Percentiles rank a stretch among this genome's conserved stretches.
phyloP scores from a whole-genome alignment of 441 rosid genomes.

The Hura crepitans region DNA sequence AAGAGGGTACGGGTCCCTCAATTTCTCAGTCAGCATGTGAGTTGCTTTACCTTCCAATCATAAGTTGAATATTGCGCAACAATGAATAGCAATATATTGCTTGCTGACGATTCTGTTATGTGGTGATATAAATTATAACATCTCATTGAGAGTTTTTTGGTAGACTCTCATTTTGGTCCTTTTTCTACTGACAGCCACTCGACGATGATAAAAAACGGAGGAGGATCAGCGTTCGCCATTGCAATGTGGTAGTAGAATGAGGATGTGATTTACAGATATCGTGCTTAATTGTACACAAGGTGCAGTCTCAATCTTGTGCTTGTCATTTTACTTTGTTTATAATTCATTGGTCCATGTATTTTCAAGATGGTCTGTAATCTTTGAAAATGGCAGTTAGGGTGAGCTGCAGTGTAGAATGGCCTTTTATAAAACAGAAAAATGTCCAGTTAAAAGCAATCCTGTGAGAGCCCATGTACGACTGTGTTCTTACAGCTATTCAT shows the following conservation, averaged over 20 bases:
- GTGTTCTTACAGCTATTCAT: conserved; percentile 12
- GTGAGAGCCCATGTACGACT: background rate
- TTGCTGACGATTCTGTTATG: background rate
- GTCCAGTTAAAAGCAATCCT: conserved; percentile 3
- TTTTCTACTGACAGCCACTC: conserved; percentile 29
- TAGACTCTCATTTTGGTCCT: background rate
- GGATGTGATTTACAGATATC: background rate
- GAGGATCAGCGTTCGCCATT: conserved; percentile 28
- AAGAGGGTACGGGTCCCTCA: conserved; percentile 71
- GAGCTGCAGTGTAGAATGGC: conserved; percentile 20
- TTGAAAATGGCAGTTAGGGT: conserved; percentile 6
- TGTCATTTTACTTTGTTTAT: background rate
- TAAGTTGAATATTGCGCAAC: background rate
- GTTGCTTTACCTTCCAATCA: background rate
- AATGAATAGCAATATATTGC: background rate
- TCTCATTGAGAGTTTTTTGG: background rate
- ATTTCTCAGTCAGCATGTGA: conserved; percentile 56
- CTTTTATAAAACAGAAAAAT: background rate
- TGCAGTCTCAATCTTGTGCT: conserved; percentile 13
- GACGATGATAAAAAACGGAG: conserved; percentile 42
- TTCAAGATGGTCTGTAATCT: conserved; percentile 4
- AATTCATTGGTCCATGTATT: conserved; percentile 7
- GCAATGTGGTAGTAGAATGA: conserved; percentile 43
- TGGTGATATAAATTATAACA: background rate
- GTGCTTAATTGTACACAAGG: conserved; percentile 12